phyloP scores from a whole-genome alignment of 176 grass and related monocot species.

The Raddia distichophylla region DNA sequence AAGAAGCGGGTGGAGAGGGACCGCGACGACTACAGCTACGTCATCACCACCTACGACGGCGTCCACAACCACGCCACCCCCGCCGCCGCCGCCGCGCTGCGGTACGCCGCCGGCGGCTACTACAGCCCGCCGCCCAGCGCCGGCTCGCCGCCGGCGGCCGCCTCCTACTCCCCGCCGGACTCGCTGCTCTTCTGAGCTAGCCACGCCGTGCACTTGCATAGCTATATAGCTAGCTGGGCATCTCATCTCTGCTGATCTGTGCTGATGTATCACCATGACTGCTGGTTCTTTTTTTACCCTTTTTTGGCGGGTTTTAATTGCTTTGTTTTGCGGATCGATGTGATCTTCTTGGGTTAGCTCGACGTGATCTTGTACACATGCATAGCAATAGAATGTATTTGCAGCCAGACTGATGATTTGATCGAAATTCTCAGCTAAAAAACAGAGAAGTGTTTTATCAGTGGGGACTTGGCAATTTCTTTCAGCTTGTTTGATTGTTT shows the following conservation, averaged over 20 bases:
- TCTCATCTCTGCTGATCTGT: too few species aligned
- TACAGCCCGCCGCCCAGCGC: slow-evolving; percentile 40
- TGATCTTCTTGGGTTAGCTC: background rate
- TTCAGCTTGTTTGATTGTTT: background rate
- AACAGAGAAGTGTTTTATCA: background rate
- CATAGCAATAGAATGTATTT: background rate
- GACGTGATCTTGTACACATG: background rate
- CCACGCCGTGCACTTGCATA: too few species aligned
- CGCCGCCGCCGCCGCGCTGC: slow-evolving; percentile 1
- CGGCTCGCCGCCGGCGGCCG: slow-evolving; percentile 39
- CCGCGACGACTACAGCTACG: slow-evolving; percentile 52
- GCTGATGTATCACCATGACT: background rate
- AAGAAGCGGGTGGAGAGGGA: slow-evolving; percentile 76
- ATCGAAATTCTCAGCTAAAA: background rate
- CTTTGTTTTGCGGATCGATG: slow-evolving; percentile 9
- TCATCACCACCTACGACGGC: slow-evolving; percentile 73
- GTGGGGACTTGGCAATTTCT: background rate
- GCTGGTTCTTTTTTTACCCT: background rate
- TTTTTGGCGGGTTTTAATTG: background rate
- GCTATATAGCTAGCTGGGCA: too few species aligned
- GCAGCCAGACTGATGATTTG: background rate
- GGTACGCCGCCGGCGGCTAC: slow-evolving; percentile 36
- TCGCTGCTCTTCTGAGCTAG: slow-evolving; percentile 37
- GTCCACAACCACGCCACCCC: slow-evolving; percentile 63
- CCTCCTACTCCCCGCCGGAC: slow-evolving; percentile 37